Evolutionary conservation across 2,329 filamentous ascomycete species (phyloP).

Genomic region (Verticillium nubilum): DNA sequence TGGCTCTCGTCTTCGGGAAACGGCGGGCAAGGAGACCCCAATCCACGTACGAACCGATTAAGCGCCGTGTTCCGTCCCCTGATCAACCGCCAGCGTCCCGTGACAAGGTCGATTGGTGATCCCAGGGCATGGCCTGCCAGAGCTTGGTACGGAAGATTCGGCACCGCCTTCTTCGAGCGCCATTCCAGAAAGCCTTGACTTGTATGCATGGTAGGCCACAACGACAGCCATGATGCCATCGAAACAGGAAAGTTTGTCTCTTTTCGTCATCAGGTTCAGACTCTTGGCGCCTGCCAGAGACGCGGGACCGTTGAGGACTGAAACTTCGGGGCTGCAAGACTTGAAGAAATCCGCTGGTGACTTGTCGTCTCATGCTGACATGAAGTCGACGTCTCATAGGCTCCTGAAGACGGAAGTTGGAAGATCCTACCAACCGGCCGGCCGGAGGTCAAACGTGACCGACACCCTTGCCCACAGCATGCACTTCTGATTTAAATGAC

Average conservation of each 20-base stretch:
- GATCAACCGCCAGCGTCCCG: neutral
- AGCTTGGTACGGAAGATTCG: conserved; percentile 1
- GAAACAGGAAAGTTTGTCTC: neutral
- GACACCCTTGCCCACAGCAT: too few relatives aligned
- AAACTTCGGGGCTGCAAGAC: neutral
- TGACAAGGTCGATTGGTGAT: neutral
- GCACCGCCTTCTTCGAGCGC: neutral
- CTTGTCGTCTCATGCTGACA: too few relatives aligned
- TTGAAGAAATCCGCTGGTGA: too few relatives aligned
- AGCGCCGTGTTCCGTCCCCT: neutral
- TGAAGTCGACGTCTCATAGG: neutral
- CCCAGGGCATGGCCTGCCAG: neutral
- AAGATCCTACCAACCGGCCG: too few relatives aligned
- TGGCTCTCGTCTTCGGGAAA: neutral
- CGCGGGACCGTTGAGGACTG: neutral
- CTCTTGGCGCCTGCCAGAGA: neutral
- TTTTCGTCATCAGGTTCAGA: neutral
- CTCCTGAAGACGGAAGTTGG: too few relatives aligned
- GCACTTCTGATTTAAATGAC: too few relatives aligned
- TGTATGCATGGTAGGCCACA: too few relatives aligned
- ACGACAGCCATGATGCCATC: neutral
- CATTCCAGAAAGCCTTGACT: too few relatives aligned
- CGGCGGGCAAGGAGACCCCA: neutral
- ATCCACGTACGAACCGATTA: neutral
- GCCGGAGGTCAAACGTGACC: too few relatives aligned